Conservation (phyloP, 192 early-diverging fungal species). For the Obelidium mucronatum region DNA sequence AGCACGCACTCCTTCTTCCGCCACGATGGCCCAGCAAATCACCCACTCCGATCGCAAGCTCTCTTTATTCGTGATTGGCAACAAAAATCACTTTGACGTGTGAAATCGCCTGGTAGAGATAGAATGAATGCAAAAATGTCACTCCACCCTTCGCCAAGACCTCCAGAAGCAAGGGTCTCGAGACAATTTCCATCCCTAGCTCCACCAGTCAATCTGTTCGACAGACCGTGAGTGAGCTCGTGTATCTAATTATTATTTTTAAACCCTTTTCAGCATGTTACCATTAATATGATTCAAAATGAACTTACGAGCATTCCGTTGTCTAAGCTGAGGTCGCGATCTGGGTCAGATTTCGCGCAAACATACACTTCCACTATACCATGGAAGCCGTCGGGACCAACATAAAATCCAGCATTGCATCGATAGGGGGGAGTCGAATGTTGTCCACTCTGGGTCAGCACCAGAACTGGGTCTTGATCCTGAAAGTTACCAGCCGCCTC, state of each 20-base stretch:
- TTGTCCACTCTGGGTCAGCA: too few species aligned
- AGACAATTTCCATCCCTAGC: conserved; percentile 69
- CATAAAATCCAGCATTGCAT: conserved; percentile 27
- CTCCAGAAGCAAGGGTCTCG: conserved; percentile 57
- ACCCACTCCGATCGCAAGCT: too few species aligned
- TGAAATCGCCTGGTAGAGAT: conserved; percentile 41
- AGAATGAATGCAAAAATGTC: conserved; percentile 52
- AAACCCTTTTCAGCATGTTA: conserved; percentile 62
- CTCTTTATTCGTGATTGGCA: too few species aligned
- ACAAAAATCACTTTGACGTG: conserved; percentile 52
- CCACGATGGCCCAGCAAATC: too few species aligned
- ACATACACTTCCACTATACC: conserved; percentile 46
- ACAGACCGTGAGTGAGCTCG: conserved; percentile 71
- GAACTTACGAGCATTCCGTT: conserved; percentile 61
- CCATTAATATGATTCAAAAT: conserved; percentile 49
- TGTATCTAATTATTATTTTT: conserved; percentile 67
- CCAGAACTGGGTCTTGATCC: conserved; percentile 10
- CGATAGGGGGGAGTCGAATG: too few species aligned
- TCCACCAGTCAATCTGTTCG: conserved; percentile 73
- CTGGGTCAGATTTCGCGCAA: conserved; percentile 68
- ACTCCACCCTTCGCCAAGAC: too few species aligned
- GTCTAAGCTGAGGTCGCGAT: conserved; percentile 63
- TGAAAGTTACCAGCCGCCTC: conserved; percentile 91
- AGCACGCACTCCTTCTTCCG: too few species aligned
- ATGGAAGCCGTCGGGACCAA: conserved; percentile 50